Evolutionary conservation across 2,329 filamentous ascomycete genomes (phyloP), one percentile per base, ranked within the genome.

Genomic region (Pezicula carpinea): DNA sequence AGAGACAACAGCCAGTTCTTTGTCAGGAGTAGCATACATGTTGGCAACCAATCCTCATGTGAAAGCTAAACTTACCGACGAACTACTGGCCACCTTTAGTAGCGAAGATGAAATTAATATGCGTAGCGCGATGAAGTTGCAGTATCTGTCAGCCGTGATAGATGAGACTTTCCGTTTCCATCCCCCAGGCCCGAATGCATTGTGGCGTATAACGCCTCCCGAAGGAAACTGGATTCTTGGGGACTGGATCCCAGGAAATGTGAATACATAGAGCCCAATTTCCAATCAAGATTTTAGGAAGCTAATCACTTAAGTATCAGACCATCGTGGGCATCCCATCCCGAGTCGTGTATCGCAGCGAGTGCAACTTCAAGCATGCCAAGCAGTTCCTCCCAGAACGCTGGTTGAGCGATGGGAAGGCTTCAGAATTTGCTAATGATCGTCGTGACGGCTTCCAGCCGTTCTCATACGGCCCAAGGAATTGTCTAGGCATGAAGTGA

Each of bases 131-230:
- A 51, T 54, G 17, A 53, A 58, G 18, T 48, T 66, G 4, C 46
- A 51, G 6, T 70, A 70, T 46, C 54, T 69, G 8, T 40, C 55
- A 17, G 66, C 66, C 6, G 60, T 65, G 10, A 47, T 70, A 3
- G 50, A 64, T 10, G 43, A 44, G 17, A 32, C 17, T 13, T 4
- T 44, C 5, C 43, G 43, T 11, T 23, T 44, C 6, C 21, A 44
- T 15, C 33, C 43, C 14, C 32, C 43, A 13, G 15, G 15, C 4
- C 17, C 33, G 7, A 8, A 6, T 14, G 32, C 18, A 5, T 11
- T 18, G 14, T 8, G 14, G 6, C n/a, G 35, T 18, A 22, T n/a
- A 7, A 15, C 19, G 14, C 43, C 43, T 15, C 19, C 14, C 3
- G 43, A 23, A 2, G 44, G 44, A 18, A 3, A 6, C 5, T 34